phyloP scores from a whole-genome alignment of 768 basidiomycete genomes.

The Coprinopsis sp. region DNA sequence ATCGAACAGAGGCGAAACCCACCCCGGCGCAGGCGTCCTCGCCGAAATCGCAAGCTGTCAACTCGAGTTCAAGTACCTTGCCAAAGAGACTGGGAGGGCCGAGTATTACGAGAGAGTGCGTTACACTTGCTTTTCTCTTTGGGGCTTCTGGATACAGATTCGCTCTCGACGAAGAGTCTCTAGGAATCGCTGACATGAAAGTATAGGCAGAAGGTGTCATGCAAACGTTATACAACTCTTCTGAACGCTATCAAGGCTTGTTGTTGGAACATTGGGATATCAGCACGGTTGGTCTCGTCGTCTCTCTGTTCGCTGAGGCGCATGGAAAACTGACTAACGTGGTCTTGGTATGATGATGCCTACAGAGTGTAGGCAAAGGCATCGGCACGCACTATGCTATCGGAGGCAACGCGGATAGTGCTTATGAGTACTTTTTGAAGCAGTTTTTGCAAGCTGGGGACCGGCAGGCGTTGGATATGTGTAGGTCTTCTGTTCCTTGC shows the following conservation, averaged over 20 bases:
- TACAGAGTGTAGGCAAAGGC: background rate
- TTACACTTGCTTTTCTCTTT: too few species aligned
- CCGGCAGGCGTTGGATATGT: slow-evolving; percentile 47
- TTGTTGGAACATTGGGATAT: too few species aligned
- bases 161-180: too few species aligned
- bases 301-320: slow-evolving; percentile 13
- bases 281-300: too few species aligned
- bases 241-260: too few species aligned
- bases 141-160: too few species aligned
- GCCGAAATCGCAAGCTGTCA: slow-evolving; percentile 51
- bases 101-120: slow-evolving; percentile 41
- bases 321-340: slow-evolving; percentile 28
- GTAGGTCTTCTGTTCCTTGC: slow-evolving; percentile 31
- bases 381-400: slow-evolving; percentile 35
- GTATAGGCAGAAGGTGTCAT: too few species aligned
- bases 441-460: slow-evolving; percentile 62
- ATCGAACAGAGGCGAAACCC: background rate
- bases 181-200: too few species aligned
- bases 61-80: slow-evolving; percentile 75
- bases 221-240: too few species aligned
- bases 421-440: slow-evolving; percentile 67
- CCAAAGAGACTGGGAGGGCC: slow-evolving; percentile 56
- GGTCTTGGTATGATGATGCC: slow-evolving; percentile 16
- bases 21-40: slow-evolving; percentile 19
- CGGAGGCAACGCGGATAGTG: slow-evolving; percentile 59